Percentiles rank a stretch among this genome's conserved stretches.
These are phyloP conservation scores for Brassica rapa DNA, from an alignment of 345 rosid genomes.

Conservation along the genomic window DNA sequence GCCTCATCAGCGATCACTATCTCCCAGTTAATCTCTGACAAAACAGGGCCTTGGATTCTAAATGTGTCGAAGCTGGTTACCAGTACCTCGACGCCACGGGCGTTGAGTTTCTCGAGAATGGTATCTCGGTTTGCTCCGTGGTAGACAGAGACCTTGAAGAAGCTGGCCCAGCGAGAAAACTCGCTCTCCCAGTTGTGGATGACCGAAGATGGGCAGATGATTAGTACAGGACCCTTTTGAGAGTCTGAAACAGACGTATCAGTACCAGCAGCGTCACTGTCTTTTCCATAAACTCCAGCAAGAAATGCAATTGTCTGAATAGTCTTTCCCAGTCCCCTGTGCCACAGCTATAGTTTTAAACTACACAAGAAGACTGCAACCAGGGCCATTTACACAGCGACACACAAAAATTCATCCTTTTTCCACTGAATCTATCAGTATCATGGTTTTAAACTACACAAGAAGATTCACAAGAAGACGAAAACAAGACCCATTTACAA, in stretches of 20 bases:
- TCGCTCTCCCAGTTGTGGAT: slow-evolving; percentile 92
- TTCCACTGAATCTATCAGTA: too few species aligned
- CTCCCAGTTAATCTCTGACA: slow-evolving; percentile 79
- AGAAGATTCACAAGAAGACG: slow-evolving; percentile 10
- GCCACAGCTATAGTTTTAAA: background rate
- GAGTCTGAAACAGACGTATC: slow-evolving; percentile 36
- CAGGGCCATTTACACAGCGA: too few species aligned
- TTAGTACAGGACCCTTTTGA: slow-evolving; percentile 59
- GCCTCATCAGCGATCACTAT: slow-evolving; percentile 91
- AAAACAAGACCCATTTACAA: too few species aligned
- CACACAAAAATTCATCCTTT: too few species aligned
- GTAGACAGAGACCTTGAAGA: slow-evolving; percentile 70
- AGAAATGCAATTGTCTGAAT: slow-evolving; percentile 94
- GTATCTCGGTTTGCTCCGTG: slow-evolving; percentile 81
- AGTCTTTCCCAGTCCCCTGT: slow-evolving; percentile 96
- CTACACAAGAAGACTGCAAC: background rate
- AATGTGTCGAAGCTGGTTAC: slow-evolving; percentile 85
- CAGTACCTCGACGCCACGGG: slow-evolving; percentile 65
- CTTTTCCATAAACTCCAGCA: slow-evolving; percentile 80
- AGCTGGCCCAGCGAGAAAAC: slow-evolving; percentile 82
- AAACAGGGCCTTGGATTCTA: slow-evolving; percentile 70
- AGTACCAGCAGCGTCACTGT: slow-evolving; percentile 51
- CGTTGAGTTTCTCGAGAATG: slow-evolving; percentile 71
- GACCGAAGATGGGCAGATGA: slow-evolving; percentile 87
- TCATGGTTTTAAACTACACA: background rate